Conservation (phyloP, 371 early-diverging fungal genomes). For the Mucor mucedo region DNA sequence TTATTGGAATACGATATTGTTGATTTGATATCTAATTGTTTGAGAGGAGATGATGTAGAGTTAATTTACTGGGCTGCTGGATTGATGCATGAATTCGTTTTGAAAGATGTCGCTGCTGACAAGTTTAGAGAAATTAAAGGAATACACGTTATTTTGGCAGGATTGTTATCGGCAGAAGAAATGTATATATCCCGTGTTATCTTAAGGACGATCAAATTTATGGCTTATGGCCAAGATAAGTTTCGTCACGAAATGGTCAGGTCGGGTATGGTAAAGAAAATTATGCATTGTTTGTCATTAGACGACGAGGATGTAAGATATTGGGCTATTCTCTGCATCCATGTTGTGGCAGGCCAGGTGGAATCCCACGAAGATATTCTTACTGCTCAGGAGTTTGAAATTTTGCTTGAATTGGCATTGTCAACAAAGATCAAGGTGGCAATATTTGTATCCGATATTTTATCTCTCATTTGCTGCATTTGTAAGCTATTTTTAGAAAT, state of each 20-base stretch:
- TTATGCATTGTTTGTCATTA: slow-evolving; percentile 65
- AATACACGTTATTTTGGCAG: slow-evolving; percentile 61
- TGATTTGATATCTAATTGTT: slow-evolving; percentile 68
- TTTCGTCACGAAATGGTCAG: slow-evolving; percentile 61
- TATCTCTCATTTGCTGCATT: slow-evolving; percentile 54
- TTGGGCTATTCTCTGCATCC: slow-evolving; percentile 71
- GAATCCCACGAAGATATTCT: slow-evolving; percentile 52
- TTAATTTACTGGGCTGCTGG: slow-evolving; percentile 85
- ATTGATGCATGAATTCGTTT: slow-evolving; percentile 80
- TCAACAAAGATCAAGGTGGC: slow-evolving; percentile 47
- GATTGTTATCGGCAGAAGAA: slow-evolving; percentile 65
- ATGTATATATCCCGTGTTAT: slow-evolving; percentile 74
- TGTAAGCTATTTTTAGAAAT: slow-evolving; percentile 26
- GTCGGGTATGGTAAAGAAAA: slow-evolving; percentile 64
- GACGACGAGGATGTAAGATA: slow-evolving; percentile 78
- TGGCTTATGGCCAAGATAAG: slow-evolving; percentile 64
- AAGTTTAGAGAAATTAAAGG: slow-evolving; percentile 68
- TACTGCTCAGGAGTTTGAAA: slow-evolving; percentile 42
- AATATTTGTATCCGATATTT: slow-evolving; percentile 45
- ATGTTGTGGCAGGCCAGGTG: slow-evolving; percentile 55
- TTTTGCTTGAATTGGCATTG: slow-evolving; percentile 39
- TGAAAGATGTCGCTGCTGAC: slow-evolving; percentile 68
- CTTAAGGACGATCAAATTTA: slow-evolving; percentile 73
- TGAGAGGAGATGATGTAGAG: slow-evolving; percentile 79
- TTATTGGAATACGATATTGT: slow-evolving; percentile 72